A percentile compares a stretch with the other conserved stretches of the same genome.
Conservation (phyloP, 2,329 filamentous ascomycete species). For the Stagonosporopsis chrysanthemi region DNA sequence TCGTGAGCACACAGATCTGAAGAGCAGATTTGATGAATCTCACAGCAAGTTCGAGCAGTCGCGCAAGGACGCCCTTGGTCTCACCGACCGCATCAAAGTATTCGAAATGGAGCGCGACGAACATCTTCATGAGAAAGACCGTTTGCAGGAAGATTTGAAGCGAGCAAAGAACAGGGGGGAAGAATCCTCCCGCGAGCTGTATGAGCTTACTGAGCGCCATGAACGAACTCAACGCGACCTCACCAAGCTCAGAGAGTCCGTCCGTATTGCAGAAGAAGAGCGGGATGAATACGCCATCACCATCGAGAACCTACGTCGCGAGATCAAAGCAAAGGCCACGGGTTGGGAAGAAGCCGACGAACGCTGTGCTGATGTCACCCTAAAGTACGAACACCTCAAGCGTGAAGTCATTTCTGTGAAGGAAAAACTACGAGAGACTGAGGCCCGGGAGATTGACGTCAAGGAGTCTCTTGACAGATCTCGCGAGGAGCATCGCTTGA, state of each 20-base stretch:
- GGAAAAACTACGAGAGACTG: constrained; percentile 31
- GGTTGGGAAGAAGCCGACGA: constrained; percentile 33
- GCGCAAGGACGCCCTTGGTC: constrained; percentile 31
- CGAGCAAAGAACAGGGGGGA: constrained; percentile 28
- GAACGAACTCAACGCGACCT: constrained; percentile 33
- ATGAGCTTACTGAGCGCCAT: constrained; percentile 33
- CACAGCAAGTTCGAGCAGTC: constrained; percentile 30
- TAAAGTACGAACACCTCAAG: constrained; percentile 37
- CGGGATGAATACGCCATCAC: constrained; percentile 31
- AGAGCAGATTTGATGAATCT: constrained; percentile 32
- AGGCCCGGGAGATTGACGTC: constrained; percentile 30
- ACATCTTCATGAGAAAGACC: constrained; percentile 34
- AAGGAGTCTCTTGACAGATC: constrained; percentile 24
- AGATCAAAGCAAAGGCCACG: constrained; percentile 28
- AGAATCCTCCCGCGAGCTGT: constrained; percentile 30
- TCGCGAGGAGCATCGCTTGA: constrained; percentile 31
- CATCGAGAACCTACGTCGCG: constrained; percentile 33
- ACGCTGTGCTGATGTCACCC: constrained; percentile 27
- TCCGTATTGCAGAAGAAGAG: constrained; percentile 29
- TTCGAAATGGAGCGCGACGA: constrained; percentile 35
- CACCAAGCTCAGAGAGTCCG: constrained; percentile 32
- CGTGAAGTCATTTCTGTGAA: constrained; percentile 33
- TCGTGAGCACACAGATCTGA: constrained; percentile 35
- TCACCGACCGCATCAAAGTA: constrained; percentile 32
- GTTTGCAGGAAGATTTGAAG: constrained; percentile 36